A percentile compares a stretch with the other conserved stretches of the same genome.
phyloP scores from a whole-genome alignment of 805 yeast genomes.

The Metschnikowia sp. region DNA sequence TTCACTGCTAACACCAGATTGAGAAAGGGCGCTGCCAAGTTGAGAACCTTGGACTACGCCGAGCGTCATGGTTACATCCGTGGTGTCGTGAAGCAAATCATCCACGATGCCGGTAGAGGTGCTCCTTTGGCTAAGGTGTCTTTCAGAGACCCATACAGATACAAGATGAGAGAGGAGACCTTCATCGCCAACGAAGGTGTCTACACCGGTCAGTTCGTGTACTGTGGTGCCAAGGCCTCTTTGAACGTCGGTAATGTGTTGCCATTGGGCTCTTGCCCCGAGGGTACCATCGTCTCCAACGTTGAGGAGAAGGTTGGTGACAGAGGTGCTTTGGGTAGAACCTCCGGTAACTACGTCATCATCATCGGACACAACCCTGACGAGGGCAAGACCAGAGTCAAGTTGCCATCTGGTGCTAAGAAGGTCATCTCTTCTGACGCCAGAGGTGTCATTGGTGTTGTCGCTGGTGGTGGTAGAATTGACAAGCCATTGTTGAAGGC shows the following conservation, averaged over 20 bases:
- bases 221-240: slow-evolving; percentile 98
- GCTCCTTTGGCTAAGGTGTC: slow-evolving; percentile 97
- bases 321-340: slow-evolving; percentile 99
- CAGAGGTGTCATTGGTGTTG: slow-evolving; percentile 99
- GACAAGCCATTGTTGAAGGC: slow-evolving; percentile 99
- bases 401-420: slow-evolving; percentile 99
- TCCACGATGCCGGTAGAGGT: slow-evolving; percentile 99
- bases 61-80: slow-evolving; percentile 99
- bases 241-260: slow-evolving; percentile 95
- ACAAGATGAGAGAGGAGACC: slow-evolving; percentile 96
- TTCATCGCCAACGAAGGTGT: slow-evolving; percentile 99
- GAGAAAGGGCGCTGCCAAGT: slow-evolving; percentile 99
- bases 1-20: slow-evolving; percentile 99
- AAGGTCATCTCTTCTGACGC: slow-evolving; percentile 92
- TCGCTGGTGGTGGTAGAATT: slow-evolving; percentile 99
- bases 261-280: slow-evolving; percentile 97
- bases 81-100: slow-evolving; percentile 97
- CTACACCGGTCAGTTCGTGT: slow-evolving; percentile 98
- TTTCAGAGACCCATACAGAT: slow-evolving; percentile 92
- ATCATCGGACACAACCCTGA: slow-evolving; percentile 99
- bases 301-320: slow-evolving; percentile 99
- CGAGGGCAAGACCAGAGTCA: slow-evolving; percentile 98
- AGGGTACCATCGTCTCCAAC: slow-evolving; percentile 98
- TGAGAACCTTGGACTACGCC: slow-evolving; percentile 97
- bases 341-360: slow-evolving; percentile 99